phyloP scores from a whole-genome alignment of 768 basidiomycete genomes.

The Sporobolomyces pararoseus region DNA sequence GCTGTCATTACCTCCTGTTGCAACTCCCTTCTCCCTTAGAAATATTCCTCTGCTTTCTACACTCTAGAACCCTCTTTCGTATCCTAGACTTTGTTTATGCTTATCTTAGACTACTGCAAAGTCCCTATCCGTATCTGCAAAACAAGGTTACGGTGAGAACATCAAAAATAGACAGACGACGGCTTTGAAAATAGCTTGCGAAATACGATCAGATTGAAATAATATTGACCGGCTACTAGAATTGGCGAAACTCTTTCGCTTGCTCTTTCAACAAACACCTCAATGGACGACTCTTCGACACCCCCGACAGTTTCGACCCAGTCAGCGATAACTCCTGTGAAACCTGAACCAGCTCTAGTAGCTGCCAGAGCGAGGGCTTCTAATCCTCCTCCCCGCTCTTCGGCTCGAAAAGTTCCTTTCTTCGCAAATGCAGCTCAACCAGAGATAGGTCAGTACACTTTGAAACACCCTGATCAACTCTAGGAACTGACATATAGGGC shows the following conservation, averaged over 20 bases:
- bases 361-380: conserved; percentile 27
- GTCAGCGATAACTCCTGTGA: not conserved
- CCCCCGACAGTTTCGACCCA: not conserved
- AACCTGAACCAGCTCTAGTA: conserved; percentile 8
- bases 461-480: too few relatives aligned
- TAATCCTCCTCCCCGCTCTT: not conserved
- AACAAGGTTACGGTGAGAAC: too few relatives aligned
- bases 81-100: too few relatives aligned
- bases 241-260: too few relatives aligned
- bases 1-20: not conserved
- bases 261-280: not conserved
- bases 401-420: conserved; percentile 36
- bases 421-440: conserved; percentile 44
- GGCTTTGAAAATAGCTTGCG: too few relatives aligned
- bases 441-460: conserved; percentile 43
- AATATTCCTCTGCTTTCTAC: too few relatives aligned
- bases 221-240: conserved; percentile 1
- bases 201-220: too few relatives aligned
- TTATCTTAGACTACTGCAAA: too few relatives aligned
- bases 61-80: not conserved
- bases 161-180: too few relatives aligned
- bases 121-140: too few relatives aligned
- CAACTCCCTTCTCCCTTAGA: not conserved
- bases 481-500: not conserved
- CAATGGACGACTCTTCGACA: not conserved